These are phyloP conservation scores for Choricystis sp. DNA, from an alignment of 139 green algal species.

Conservation along the genomic window DNA sequence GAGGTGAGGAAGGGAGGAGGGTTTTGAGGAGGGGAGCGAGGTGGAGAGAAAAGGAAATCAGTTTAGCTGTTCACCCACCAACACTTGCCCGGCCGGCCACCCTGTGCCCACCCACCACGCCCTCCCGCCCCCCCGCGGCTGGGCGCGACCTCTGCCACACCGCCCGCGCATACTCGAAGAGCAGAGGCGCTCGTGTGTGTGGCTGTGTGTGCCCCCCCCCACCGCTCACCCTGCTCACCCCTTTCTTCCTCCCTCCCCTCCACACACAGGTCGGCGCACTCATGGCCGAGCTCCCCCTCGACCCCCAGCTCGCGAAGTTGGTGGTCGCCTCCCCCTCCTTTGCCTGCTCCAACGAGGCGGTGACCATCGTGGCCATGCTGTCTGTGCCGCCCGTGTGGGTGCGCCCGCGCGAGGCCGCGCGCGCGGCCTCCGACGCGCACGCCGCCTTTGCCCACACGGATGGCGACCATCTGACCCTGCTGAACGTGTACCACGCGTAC, in stretches of 20 bases:
- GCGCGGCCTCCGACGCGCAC: conserved; percentile 91
- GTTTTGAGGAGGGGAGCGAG: neutral
- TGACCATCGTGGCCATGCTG: conserved; percentile 91
- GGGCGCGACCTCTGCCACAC: too few species aligned
- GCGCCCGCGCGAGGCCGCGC: conserved; percentile 69
- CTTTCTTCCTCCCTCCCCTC: neutral
- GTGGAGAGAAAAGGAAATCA: too few species aligned
- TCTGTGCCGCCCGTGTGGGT: conserved; percentile 87
- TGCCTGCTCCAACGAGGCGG: conserved; percentile 93
- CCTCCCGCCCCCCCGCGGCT: too few species aligned
- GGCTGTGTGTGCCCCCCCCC: too few species aligned
- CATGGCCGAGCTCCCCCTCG: conserved; percentile 97
- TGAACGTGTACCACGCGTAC: conserved; percentile 98
- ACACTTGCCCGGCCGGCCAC: too few species aligned
- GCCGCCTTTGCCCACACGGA: conserved; percentile 86
- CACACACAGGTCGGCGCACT: conserved; percentile 51
- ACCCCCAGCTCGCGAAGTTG: conserved; percentile 98
- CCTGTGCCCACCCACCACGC: too few species aligned
- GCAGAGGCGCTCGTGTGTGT: too few species aligned
- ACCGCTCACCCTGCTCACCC: conserved; percentile 1
- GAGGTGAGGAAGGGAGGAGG: conserved; percentile 18
- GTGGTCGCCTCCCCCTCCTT: conserved; percentile 79
- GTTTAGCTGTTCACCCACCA: too few species aligned
- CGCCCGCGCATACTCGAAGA: too few species aligned
- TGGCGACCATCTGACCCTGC: conserved; percentile 93